Evolutionary conservation across 2,329 filamentous ascomycete genomes (phyloP), one percentile per base, ranked within the genome.

Genomic region (Cercospora zeina): DNA sequence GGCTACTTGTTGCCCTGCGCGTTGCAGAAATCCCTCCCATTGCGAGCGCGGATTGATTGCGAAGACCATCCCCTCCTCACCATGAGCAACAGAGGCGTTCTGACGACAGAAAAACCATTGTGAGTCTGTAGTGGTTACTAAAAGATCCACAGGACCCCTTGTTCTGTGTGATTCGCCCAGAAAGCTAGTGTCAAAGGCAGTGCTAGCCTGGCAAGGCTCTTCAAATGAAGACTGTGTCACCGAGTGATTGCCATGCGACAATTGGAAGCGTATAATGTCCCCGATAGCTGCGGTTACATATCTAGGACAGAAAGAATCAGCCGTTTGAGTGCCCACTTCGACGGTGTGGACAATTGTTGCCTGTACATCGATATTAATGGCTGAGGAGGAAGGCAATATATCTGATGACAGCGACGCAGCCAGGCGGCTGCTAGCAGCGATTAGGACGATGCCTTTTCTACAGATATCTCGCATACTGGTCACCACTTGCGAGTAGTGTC

Each of bases 191-290:
- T 45, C 14, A 45, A 45, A 45, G 14, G 39, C 39, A 16, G 5
- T 21, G 19, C 19, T 45, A n/a, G 39, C 14, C 39, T 45, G 14
- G 19, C 39, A 45, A 21, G 39, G 39, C 39, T 45, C 39, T 45
- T 45, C 14, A 21, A 45, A 21, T n/a, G 14, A 16, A n/a, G 39
- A 45, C 39, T 45, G 39, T 16, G 19, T 45, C 14, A 45, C 14
- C 14, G 19, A 16, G 19, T 21, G 14, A 21, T 45, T 21, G 39
- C 19, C 39, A 16, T 71, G 71, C 59, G 66, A 63, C 27, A 62
- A 77, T 61, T 73, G 69, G 5, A 68, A 71, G n/a, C 73, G 39
- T 16, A 45, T n/a, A 21, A 21, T 45, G 19, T 45, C 39, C 39
- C 39, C 39, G 39, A 45, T 45, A 21, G 39, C 31, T 33, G 31